Base-by-base conservation (phyloP, 805 yeast species). In the Teunomyces pallodes region DNA sequence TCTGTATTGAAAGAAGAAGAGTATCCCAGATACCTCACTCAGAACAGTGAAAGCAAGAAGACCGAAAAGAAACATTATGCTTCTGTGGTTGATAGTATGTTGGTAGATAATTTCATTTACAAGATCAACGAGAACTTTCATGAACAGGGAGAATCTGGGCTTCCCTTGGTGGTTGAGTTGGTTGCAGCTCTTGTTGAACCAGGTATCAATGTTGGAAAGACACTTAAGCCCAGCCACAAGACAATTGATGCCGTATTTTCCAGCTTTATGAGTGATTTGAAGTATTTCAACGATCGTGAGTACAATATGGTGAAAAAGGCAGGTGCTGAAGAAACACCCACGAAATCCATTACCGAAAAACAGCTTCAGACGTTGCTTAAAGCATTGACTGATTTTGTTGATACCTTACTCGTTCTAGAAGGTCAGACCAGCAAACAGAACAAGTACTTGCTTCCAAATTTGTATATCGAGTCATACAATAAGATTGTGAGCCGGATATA, bases 91-190 rank as follows among this genome's bases (percentile, higher is more conserved):
- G 77, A 72, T 50, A 54, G 60, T 5, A 56, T 59, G 49, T 52
- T 67, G 31, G 56, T 73, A 8, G 72, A 70, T 36, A 62, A 60
- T 36, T 62, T 71, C 46, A 62, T 73, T 36, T 66, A 57, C 55
- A 68, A 65, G 49, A 56, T 69, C 20, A 61, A 60, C 45, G 67
- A 63, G 38, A 50, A 58, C 45, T 55, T 57, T 28, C 57, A 54
- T 39, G 27, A 35, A 14, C 43, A 48, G 30, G 50, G 54, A 7
- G 43, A 29, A 14, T 41, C 39, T 32, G 9, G 46, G 54, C 29
- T 58, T n/a, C 47, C 55, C 1, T 52, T 60, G 20, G 61, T 66
- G 3, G 53, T 56, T 17, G 75, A 70, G 41, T 47, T 69, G 4
- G 52, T 68, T 16, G 54, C 62, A 4, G 58, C 58, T 0, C 49